Evolutionary conservation across 345 rosid species (phyloP), one percentile per base, ranked within the genome.

Genomic region (Acer campestre): DNA sequence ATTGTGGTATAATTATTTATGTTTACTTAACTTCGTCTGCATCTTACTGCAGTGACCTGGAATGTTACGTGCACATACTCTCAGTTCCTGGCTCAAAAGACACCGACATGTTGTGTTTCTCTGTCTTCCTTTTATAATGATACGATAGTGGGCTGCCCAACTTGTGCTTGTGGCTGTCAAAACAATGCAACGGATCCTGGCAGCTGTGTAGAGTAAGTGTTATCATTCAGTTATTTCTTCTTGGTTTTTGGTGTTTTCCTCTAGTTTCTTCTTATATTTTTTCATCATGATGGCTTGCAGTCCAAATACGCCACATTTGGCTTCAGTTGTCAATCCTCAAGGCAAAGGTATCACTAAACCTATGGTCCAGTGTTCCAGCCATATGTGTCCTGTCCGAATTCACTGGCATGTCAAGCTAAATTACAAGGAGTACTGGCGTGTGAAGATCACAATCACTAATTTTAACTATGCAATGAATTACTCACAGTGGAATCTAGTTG

Each of bases 391-490:
- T 0, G 65, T 90, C 51, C 70, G 94, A 78, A 78, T 95, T 73
- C 98, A 95, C 78, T 95, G 99, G 99, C 98, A 94, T 73, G 90
- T 92, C 17, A 95, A 95, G 82, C 90, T 90, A 77, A 95, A 92
- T 76, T 93, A 94, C 89, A 90, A 89, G 86, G 91, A 87, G 75
- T 94, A 91, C 82, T 94, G 99, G 99, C 88, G 97, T 65, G 98
- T 86, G 77, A 95, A 91, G 94, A 58, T 95, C 86, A 91, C 97
- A 29, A 79, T 95, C 82, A 89, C 95, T 40, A 95, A 95, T 81
- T 95, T 92, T 83, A 90, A 95, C 81, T 92, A 92, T 62, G 82
- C 86, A 7, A 81, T 79, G 89, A 94, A 95, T 84, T 94, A 93
- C 85, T 73, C 93, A 1, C 92, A 86, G 73, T 95, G 99, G 99